phyloP scores from a whole-genome alignment of 306 rosid genomes.

The Lathyrus oleraceus region DNA sequence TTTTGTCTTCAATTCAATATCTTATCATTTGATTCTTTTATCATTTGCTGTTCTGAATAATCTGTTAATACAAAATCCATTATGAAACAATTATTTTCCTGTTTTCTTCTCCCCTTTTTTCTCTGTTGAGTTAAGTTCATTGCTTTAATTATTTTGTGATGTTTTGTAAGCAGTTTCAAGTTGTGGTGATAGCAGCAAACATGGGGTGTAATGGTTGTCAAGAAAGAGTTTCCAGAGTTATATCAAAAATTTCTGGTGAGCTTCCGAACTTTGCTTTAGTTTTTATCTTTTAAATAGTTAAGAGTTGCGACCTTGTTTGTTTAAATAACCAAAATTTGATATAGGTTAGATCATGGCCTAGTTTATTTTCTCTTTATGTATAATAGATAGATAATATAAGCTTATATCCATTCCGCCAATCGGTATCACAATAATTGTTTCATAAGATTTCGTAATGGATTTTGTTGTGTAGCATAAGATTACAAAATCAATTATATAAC shows the following conservation, averaged over 20 bases:
- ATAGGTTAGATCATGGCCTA: neutral
- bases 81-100: neutral
- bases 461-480: too few species aligned
- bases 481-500: too few species aligned
- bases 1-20: neutral
- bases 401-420: neutral
- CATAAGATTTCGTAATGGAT: too few species aligned
- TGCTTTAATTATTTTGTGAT: neutral
- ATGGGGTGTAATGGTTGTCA: slow-evolving; percentile 36
- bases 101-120: neutral
- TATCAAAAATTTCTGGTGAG: slow-evolving; percentile 43
- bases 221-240: slow-evolving; percentile 33
- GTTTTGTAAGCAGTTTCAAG: slow-evolving; percentile 40
- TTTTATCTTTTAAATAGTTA: neutral
- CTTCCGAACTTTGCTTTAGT: neutral
- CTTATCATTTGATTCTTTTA: slow-evolving; percentile 8
- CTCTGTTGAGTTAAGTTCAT: neutral
- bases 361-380: neutral
- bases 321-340: neutral
- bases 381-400: neutral
- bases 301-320: neutral
- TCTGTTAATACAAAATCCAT: neutral
- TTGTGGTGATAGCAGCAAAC: slow-evolving; percentile 40
- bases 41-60: slow-evolving; percentile 3
- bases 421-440: too few species aligned